Evolutionary conservation across 1,139 yeast species (phyloP), one percentile per base, ranked within the genome.

Genomic region (Geotrichum europaeum): DNA sequence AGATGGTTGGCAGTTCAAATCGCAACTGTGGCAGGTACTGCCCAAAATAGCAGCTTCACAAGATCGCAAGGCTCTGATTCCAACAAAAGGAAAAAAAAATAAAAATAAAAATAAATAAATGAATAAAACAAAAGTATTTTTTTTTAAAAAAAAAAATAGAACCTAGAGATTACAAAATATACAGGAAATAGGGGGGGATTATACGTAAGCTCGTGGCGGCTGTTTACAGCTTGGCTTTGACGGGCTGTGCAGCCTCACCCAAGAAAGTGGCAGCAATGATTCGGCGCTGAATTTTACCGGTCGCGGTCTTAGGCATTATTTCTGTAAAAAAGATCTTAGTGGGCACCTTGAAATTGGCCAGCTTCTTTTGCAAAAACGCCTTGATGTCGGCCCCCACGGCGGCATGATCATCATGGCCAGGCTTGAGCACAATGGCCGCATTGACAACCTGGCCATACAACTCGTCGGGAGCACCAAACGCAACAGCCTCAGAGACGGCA

Each of bases 231-330:
- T 69, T 69, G 55, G 72, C 64, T 65, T 69, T 68, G 43, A 50
- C 25, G 61, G 70, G 65, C 59, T 63, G 57, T 7, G 47, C 43
- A 25, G 64, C 60, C 6, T 63, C 65, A 9, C 62, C 51, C 34
- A 73, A 65, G 62, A 74, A 74, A 63, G 70, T 69, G 61, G 74
- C 76, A 12, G 86, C 86, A 67, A 85, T 81, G 64, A 79, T 79
- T 62, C 87, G 75, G 67, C 89, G 77, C 71, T 85, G 88, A 59
- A 85, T 82, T 76, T 85, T 85, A 47, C 89, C 89, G 1, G 89
- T 85, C 2, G 89, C 86, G 2, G 88, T 84, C 77, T 85, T 85
- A 64, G 89, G 89, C 72, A 85, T 77, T 45, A 76, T 74, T 28
- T 83, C 80, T n/a, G 85, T 83, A 67, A 85, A 81, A 70, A 76